Base-by-base conservation (phyloP, 1,284 basidiomycete genomes). In the Moesziomyces globuligerus region DNA sequence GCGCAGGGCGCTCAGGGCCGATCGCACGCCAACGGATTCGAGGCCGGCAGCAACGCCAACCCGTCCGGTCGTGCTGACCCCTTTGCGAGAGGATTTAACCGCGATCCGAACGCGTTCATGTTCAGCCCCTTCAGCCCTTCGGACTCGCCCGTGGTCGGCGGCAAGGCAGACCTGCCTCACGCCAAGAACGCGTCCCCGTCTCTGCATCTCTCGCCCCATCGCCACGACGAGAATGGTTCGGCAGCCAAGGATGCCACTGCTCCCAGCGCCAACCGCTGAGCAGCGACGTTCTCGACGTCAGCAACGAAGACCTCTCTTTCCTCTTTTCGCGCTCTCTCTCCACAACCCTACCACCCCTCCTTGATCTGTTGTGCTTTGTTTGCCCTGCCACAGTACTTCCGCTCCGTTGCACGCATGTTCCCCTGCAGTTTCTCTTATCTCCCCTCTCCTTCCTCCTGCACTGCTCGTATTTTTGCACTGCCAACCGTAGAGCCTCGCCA, bases 41-140 rank as follows among this genome's bases (percentile, higher is more conserved):
- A 18, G 1, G 8, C 32, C 20, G 48, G 47, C 3, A 37, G 25
- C 20, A 23, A 36, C n/a, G 37, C 18, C 0, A 23, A 50, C n/a
- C 21, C 49, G 8, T n/a, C 21, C n/a, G 55, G 50, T 28, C 53
- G 53, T 21, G 1, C 45, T 1, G 59, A 69, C 18, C 40, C 58
- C 2, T 69, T 69, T 23, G 51, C 51, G 23, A 50, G 41, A 7
- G 56, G 59, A 24, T 62, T 60, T 44, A 65, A 62, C 20, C 51
- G 69, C 26, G 69, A 72, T 45, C 69, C 69, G 1, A 67, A 62
- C 40, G 69, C 55, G 1, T 73, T 70, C 53, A 74, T 70, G 55
- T 76, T 76, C 44, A 61, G 64, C 20, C 74, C 74, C 2, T 76
- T 76, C 43, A 71, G 67, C 23, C 74, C 74, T 8, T 60, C 71